Conservation (phyloP, 2,329 filamentous ascomycete genomes). For the Seiridium cupressi region DNA sequence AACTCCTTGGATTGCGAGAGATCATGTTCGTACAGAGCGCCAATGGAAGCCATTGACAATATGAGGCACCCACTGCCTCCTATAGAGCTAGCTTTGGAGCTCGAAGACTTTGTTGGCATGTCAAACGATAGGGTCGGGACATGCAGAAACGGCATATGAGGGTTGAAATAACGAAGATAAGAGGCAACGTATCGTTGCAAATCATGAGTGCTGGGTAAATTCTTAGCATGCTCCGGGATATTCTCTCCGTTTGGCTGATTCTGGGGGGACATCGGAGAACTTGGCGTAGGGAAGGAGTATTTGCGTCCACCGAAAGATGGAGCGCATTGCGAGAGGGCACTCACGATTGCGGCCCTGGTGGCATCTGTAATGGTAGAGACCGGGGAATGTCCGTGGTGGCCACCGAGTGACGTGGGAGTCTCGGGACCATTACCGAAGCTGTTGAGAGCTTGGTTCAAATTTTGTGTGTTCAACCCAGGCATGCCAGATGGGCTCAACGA, state of each 20-base stretch:
- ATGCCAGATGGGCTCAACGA: slow-evolving; percentile 72
- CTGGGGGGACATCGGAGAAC: slow-evolving; percentile 53
- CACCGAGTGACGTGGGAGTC: slow-evolving; percentile 70
- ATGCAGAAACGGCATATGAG: slow-evolving; percentile 92
- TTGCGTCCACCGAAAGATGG: slow-evolving; percentile 55
- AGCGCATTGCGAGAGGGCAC: slow-evolving; percentile 56
- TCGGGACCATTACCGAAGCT: slow-evolving; percentile 62
- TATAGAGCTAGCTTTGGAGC: slow-evolving; percentile 57
- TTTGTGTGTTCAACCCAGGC: slow-evolving; percentile 60
- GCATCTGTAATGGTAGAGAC: slow-evolving; percentile 65
- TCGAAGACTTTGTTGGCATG: slow-evolving; percentile 65
- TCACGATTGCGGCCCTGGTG: slow-evolving; percentile 60
- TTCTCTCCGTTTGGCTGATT: slow-evolving; percentile 46
- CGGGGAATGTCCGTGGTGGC: slow-evolving; percentile 56
- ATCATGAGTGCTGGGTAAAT: slow-evolving; percentile 77
- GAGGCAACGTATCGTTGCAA: slow-evolving; percentile 87
- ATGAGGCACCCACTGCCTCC: slow-evolving; percentile 85
- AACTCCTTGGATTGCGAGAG: slow-evolving; percentile 76
- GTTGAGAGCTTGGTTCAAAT: slow-evolving; percentile 64
- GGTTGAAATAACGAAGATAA: slow-evolving; percentile 90
- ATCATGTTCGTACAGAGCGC: slow-evolving; percentile 79
- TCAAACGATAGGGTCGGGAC: slow-evolving; percentile 91
- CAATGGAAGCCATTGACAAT: slow-evolving; percentile 79
- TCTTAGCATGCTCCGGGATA: slow-evolving; percentile 50
- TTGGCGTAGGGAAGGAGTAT: slow-evolving; percentile 60